Evolutionary conservation across 306 rosid genomes (phyloP).

Genomic region (Dryas drummondii): DNA sequence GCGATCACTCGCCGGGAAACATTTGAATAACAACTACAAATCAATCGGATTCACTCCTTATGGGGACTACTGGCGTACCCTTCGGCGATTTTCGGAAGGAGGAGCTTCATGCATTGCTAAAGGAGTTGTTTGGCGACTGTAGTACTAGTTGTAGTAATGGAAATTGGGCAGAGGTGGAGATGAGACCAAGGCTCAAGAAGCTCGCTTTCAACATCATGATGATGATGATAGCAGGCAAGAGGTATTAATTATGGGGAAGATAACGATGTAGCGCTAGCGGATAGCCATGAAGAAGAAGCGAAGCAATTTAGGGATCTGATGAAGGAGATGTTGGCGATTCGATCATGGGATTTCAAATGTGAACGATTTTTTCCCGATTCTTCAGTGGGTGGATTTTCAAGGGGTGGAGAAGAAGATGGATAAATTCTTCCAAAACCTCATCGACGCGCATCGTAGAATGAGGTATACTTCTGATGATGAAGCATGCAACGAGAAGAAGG

Average conservation of each 20-base stretch:
- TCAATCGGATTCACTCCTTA: conserved; percentile 17
- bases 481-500: background rate
- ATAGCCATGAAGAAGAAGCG: conserved; percentile 11
- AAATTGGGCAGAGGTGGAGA: conserved; percentile 10
- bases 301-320: conserved; percentile 13
- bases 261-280: background rate
- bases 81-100: conserved; percentile 13
- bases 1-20: conserved; percentile 8
- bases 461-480: too few species aligned
- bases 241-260: conserved; percentile 17
- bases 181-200: conserved; percentile 16
- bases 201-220: conserved; percentile 20
- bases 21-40: conserved; percentile 29
- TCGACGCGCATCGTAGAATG: conserved; percentile 19
- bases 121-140: conserved; percentile 3
- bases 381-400: conserved; percentile 20
- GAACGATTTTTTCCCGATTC: conserved; percentile 24
- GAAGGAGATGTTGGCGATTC: conserved; percentile 6
- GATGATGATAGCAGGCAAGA: conserved; percentile 29
- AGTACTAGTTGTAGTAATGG: background rate
- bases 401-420: conserved; percentile 29
- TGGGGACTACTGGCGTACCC: conserved; percentile 35
- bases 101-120: conserved; percentile 17
- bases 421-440: conserved; percentile 28
- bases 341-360: background rate